Base-by-base conservation (phyloP, 306 rosid species). In the Lathyrus tuberosus region DNA sequence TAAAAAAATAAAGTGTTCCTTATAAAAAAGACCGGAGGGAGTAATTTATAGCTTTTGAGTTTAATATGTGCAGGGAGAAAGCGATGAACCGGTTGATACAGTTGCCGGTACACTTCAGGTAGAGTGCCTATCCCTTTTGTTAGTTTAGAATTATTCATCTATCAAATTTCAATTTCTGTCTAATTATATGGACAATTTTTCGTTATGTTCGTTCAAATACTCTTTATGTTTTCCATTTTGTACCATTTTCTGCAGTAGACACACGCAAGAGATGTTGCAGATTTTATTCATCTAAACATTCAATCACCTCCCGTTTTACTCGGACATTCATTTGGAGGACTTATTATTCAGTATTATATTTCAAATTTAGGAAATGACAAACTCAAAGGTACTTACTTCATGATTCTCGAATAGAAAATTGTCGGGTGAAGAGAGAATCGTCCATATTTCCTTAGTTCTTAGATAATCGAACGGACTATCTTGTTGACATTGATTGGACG, bases 271-370 rank as follows among this genome's bases (percentile, higher is more conserved):
- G 95, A 89, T 80, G 70, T 92, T 78, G 97, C 96, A 20, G 87
- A 89, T 58, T 92, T 89, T 78, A 87, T 92, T 74, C 33, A 72
- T 74, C 76, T 28, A 54, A 65, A 78, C 12, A 69, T 86, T 38
- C 17, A 14, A 44, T 67, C 72, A n/a, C 89, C 97, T 3, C 95
- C 97, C 35, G 84, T 92, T 9, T 81, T 92, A 79, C 65, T 92
- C 18, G 97, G 97, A 16, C 97, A 89, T 79, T 92, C 97, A 28
- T 92, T 92, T 84, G 97, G 96, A 54, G 97, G 92, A 51, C 96
- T 92, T 44, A 89, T 87, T 58, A 74, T 92, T 75, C 97, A 92
- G 70, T 87, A 84, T 75, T 89, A 87, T 70, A 62, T 87, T 81
- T 86, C 95, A 62, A 76, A 74, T 79, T 40, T 76, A 52, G 82